Conservation (phyloP, 306 rosid genomes). For the Dalbergia oliveri region DNA sequence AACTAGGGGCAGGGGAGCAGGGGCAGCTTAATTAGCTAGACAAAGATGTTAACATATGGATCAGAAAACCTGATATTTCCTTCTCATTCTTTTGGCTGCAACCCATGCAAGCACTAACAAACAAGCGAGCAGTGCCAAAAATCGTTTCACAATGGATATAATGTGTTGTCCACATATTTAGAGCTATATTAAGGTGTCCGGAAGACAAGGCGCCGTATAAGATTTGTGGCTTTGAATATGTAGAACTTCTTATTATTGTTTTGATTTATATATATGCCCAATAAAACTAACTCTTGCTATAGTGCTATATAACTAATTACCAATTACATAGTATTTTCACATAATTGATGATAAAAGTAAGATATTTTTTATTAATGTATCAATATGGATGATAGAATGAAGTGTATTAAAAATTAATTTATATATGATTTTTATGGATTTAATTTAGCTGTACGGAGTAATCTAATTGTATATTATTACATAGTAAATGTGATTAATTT, state of each 20-base stretch:
- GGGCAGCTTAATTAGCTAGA: neutral
- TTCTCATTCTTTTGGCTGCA: conserved; percentile 46
- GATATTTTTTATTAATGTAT: too few species aligned
- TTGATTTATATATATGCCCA: neutral
- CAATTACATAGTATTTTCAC: too few species aligned
- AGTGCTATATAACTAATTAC: too few species aligned
- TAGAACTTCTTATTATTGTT: neutral
- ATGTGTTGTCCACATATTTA: conserved; percentile 41
- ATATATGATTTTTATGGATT: too few species aligned
- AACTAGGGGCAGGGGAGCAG: conserved; percentile 7
- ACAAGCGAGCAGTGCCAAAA: conserved; percentile 50
- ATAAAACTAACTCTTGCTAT: too few species aligned
- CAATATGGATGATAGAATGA: too few species aligned
- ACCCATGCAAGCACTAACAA: conserved; percentile 42
- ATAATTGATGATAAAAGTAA: neutral
- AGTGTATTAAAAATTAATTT: too few species aligned
- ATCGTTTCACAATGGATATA: conserved; percentile 50
- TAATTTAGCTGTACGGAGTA: too few species aligned
- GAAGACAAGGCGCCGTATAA: conserved; percentile 51
- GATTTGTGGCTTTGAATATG: conserved; percentile 26
- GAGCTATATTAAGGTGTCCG: conserved; percentile 24
- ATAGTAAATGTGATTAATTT: too few species aligned
- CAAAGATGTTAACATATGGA: conserved; percentile 8
- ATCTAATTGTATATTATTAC: too few species aligned
- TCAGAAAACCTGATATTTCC: conserved; percentile 34